Base-by-base conservation (phyloP, 257 asterid species). In the Haberlea rhodopensis region DNA sequence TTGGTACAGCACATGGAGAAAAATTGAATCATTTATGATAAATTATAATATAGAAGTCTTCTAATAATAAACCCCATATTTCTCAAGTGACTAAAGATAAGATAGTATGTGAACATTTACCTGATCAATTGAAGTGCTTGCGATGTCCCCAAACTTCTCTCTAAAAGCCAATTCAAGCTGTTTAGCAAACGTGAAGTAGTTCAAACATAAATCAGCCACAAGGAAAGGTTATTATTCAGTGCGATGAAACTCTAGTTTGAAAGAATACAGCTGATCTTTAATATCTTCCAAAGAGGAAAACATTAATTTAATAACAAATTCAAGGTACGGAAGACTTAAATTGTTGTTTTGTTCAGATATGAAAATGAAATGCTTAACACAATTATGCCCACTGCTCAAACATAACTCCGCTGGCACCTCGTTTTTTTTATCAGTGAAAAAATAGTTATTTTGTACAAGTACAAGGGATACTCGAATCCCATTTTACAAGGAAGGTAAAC, bases 101-200 rank as follows among this genome's bases (percentile, higher is more conserved):
- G 62, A 54, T 24, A 25, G 57, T 45, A 28, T 51, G 61, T 58
- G 53, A 62, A 31, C 48, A 64, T 69, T 59, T 75, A 90, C 99
- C 97, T 94, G 96, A 51, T 90, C 88, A 65, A 51, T 74, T 19
- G 88, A 78, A 80, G 83, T 66, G 80, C 80, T 81, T 25, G 87
- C 68, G 73, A 75, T 53, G 19, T 86, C 91, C 59, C 88, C 95
- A 53, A 76, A 80, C 77, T 83, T 95, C 68, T 83, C 81, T 69
- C 83, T 83, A 77, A 87, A 87, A 74, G 97, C 94, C 75, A 94
- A 71, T 75, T 94, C 97, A 27, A 94, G 89, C 97, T 94, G 81
- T 79, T 62, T 27, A 58, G 72, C 65, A 73, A 65, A 57, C 67
- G 66, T 9, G 51, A 70, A 68, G 63, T 54, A 76, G 55, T 25